A percentile compares a stretch with the other conserved stretches of the same genome.
Evolutionary conservation across 257 asterid species (phyloP).

Genomic region (Solanum arcanum): DNA sequence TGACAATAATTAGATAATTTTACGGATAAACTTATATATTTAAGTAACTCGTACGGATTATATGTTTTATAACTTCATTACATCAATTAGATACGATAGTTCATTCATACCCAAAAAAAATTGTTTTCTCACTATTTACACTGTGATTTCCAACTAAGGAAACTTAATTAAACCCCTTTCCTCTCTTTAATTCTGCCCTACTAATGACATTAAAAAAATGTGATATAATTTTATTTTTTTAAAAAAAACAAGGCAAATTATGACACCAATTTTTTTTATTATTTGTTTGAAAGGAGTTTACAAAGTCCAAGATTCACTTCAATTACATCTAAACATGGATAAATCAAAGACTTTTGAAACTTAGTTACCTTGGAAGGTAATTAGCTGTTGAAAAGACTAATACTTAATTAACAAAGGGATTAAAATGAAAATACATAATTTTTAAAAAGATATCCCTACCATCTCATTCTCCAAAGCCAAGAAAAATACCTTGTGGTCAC

Average conservation of each 20-base stretch:
- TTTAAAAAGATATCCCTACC: background rate
- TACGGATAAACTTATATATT: background rate
- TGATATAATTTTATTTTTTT: background rate
- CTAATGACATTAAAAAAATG: background rate
- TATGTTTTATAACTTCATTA: background rate
- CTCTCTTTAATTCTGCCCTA: background rate
- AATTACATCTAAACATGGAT: background rate
- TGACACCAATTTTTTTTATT: no score
- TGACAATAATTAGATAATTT: background rate
- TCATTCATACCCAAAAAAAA: background rate
- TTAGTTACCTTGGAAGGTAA: background rate
- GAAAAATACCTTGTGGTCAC: slow-evolving; percentile 1
- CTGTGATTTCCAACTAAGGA: background rate
- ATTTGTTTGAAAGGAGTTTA: background rate
- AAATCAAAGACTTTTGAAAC: background rate
- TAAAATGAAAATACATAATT: background rate
- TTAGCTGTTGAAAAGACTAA: background rate
- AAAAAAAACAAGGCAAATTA: background rate
- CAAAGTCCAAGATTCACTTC: background rate
- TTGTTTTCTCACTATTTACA: background rate
- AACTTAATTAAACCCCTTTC: background rate
- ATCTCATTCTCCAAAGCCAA: slow-evolving; percentile 4
- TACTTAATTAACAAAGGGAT: background rate
- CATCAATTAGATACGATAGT: background rate
- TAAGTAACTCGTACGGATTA: background rate